These are phyloP conservation scores for Fusarium fracticaudum DNA, from an alignment of 2,329 filamentous ascomycete species.

Conservation along the genomic window DNA sequence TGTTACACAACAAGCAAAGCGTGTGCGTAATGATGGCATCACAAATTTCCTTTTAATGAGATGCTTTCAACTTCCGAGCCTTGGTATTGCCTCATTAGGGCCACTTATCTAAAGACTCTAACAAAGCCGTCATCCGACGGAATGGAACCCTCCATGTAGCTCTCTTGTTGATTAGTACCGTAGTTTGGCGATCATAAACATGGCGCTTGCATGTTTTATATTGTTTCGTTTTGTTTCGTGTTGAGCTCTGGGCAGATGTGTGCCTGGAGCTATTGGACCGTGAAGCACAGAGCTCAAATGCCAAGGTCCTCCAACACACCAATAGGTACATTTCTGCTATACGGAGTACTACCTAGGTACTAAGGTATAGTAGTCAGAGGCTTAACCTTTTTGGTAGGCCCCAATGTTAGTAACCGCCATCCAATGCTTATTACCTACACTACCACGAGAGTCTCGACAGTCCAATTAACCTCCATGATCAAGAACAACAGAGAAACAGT, in stretches of 20 bases:
- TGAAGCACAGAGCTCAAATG: constrained; percentile 6
- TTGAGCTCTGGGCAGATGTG: not conserved
- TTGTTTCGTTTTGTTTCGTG: constrained; percentile 33
- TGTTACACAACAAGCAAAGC: constrained; percentile 13
- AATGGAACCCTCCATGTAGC: not conserved
- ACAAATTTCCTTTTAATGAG: not conserved
- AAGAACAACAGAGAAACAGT: not conserved
- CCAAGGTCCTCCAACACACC: constrained; percentile 36
- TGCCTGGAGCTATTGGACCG: constrained; percentile 17
- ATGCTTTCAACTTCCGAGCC: not conserved
- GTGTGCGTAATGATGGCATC: constrained; percentile 29
- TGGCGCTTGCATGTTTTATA: constrained; percentile 14
- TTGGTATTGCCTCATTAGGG: constrained; percentile 4
- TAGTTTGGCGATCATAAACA: not conserved
- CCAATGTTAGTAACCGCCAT: not conserved
- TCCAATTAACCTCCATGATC: not conserved
- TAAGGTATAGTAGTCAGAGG: not conserved
- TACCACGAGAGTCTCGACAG: not conserved
- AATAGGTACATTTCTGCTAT: constrained; percentile 14
- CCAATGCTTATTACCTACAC: not conserved
- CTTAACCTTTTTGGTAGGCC: constrained; percentile 6
- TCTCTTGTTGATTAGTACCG: not conserved
- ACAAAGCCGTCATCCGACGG: not conserved
- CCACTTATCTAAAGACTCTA: not conserved
- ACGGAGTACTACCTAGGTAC: not conserved